These are phyloP conservation scores for Capsicum baccatum DNA, from an alignment of 257 asterid species.

Conservation along the genomic window DNA sequence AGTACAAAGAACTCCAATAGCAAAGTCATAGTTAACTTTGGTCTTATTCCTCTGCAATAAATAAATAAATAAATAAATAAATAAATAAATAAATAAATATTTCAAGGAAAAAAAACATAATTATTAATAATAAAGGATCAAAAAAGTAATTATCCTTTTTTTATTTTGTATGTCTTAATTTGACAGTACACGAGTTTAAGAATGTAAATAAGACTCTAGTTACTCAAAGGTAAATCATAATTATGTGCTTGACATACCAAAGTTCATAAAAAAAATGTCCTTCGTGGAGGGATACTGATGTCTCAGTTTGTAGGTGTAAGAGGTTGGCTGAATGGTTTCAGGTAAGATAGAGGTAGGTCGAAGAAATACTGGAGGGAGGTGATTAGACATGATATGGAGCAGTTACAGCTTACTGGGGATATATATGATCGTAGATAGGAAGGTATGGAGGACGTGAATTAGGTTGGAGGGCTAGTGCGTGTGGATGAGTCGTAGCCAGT, in stretches of 20 bases:
- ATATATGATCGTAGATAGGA: no score
- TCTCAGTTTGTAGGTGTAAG: no score
- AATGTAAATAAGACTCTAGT: neutral
- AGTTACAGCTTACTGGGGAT: no score
- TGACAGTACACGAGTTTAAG: neutral
- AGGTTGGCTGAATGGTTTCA: no score
- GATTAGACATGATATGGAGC: no score
- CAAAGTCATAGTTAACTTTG: constrained; percentile 58
- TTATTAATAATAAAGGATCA: neutral
- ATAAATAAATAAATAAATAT: neutral
- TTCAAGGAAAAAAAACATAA: neutral
- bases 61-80: neutral
- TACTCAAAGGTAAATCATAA: no score
- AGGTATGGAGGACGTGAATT: no score
- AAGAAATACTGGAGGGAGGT: no score
- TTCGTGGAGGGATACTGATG: no score
- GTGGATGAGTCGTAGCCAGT: no score
- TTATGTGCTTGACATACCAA: neutral
- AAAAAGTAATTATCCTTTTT: neutral
- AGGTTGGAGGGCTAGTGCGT: no score
- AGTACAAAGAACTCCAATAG: constrained; percentile 68
- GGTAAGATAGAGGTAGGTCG: no score
- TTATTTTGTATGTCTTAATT: neutral
- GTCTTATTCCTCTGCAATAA: constrained; percentile 61
- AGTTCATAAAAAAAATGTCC: neutral